Percentiles rank a stretch among this genome's conserved stretches.
phyloP scores from a whole-genome alignment of 2,329 filamentous ascomycete species.

The Clarireedia sp. region DNA sequence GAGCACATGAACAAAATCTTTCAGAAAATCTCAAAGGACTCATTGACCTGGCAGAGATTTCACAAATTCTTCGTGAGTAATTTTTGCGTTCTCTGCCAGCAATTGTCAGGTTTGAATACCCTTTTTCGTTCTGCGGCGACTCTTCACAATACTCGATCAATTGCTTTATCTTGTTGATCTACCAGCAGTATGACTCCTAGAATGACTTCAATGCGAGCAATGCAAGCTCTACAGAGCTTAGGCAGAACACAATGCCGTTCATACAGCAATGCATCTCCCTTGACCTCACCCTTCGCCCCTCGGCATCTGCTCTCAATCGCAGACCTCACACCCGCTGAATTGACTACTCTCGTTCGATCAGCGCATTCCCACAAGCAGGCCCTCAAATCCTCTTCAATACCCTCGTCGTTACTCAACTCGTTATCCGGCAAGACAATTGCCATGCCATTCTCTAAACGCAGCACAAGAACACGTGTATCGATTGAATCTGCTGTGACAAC shows the following conservation, averaged over 20 bases:
- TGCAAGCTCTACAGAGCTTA: conserved; percentile 17
- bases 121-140: too few species aligned
- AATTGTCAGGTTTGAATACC: too few species aligned
- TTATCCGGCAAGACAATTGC: conserved; percentile 76
- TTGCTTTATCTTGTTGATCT: background rate
- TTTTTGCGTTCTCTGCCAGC: too few species aligned
- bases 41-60: too few species aligned
- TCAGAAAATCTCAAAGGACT: too few species aligned
- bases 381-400: conserved; percentile 62
- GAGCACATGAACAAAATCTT: too few species aligned
- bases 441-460: conserved; percentile 95
- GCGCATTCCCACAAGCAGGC: conserved; percentile 67
- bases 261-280: conserved; percentile 18
- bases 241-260: conserved; percentile 17
- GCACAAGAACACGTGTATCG: conserved; percentile 85
- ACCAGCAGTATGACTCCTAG: conserved; percentile 6
- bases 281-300: conserved; percentile 47
- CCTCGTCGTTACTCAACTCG: conserved; percentile 49
- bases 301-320: conserved; percentile 89
- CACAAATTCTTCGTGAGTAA: too few species aligned
- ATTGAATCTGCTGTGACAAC: conserved; percentile 85
- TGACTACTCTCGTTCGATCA: conserved; percentile 76
- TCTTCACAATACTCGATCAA: background rate
- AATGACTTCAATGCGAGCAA: conserved; percentile 4
- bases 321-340: conserved; percentile 72